A percentile compares a stretch with the other conserved stretches of the same genome.
Evolutionary conservation across 106 monocot genomes (phyloP).

Genomic region (Phalaenopsis aphrodite): DNA sequence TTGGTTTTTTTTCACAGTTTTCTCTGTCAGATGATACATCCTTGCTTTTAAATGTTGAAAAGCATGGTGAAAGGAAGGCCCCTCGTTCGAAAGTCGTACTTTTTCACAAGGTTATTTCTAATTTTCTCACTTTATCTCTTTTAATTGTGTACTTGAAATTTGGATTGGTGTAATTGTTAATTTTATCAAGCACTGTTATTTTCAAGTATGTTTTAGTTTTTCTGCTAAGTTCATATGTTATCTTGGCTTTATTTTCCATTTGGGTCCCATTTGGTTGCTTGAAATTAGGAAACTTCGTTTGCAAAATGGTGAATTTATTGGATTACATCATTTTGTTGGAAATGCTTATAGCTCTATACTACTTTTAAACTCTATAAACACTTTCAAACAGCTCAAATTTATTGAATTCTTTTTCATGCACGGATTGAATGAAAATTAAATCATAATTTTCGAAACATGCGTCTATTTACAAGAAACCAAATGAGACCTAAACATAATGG

Average conservation of each 20-base stretch:
- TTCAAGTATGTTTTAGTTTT: neutral
- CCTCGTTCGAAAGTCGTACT: conserved; percentile 47
- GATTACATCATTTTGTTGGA: neutral
- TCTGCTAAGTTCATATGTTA: neutral
- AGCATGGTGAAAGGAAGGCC: conserved; percentile 43
- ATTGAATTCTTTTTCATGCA: neutral
- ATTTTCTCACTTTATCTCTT: neutral
- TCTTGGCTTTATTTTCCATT: neutral
- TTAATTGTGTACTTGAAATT: neutral
- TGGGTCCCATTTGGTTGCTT: neutral
- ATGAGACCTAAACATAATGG: neutral
- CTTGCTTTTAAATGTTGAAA: conserved; percentile 55
- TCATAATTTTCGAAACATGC: neutral
- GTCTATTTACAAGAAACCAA: neutral
- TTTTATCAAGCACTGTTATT: neutral
- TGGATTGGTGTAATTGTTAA: neutral
- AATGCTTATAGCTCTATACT: neutral
- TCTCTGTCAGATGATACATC: conserved; percentile 50
- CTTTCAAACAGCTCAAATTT: neutral
- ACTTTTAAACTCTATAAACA: neutral
- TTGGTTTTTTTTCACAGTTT: conserved; percentile 63
- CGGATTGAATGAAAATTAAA: neutral
- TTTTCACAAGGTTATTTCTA: conserved; percentile 34
- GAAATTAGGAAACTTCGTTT: neutral
- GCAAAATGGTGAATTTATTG: neutral